A percentile compares a stretch with the other conserved stretches of the same genome.
These are phyloP conservation scores for Glaciozyma martinii DNA, from an alignment of 768 basidiomycete genomes.

Conservation along the genomic window DNA sequence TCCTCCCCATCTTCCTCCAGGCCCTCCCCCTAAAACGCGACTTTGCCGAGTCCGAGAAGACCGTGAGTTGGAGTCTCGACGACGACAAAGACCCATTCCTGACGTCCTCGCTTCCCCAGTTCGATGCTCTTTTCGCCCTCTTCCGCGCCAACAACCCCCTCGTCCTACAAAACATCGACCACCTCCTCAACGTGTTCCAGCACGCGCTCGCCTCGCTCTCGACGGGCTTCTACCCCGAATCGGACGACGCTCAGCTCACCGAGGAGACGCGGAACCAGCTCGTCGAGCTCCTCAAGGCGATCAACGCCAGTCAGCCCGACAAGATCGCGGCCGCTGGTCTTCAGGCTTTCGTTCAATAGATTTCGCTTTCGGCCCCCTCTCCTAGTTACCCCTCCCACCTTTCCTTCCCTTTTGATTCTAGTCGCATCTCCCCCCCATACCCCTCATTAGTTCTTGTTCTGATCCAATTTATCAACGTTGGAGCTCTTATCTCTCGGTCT, in stretches of 20 bases:
- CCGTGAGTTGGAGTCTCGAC: constrained; percentile 13
- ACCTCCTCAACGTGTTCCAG: constrained; percentile 66
- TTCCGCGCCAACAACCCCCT: constrained; percentile 65
- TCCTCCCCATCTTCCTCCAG: constrained; percentile 70
- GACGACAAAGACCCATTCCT: not conserved
- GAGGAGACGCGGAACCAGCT: constrained; percentile 69
- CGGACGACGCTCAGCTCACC: constrained; percentile 61
- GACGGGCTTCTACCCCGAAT: constrained; percentile 34
- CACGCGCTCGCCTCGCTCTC: constrained; percentile 63
- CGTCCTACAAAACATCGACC: constrained; percentile 67
- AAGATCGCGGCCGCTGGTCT: constrained; percentile 16
- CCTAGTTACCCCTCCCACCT: too few relatives aligned
- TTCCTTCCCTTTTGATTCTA: too few relatives aligned
- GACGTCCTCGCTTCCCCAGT: constrained; percentile 62
- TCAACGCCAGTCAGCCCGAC: constrained; percentile 39
- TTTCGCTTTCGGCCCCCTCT: too few relatives aligned
- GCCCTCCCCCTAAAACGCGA: constrained; percentile 83
- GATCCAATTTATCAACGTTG: too few relatives aligned
- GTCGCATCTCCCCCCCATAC: too few relatives aligned
- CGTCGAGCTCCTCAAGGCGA: constrained; percentile 58
- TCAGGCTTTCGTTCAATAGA: too few relatives aligned
- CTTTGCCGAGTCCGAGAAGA: constrained; percentile 52
- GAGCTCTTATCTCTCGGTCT: too few relatives aligned
- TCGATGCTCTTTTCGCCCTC: constrained; percentile 78
- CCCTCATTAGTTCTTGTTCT: too few relatives aligned